Evolutionary conservation across 441 rosid species (phyloP), one percentile per base, ranked within the genome.

Genomic region (Pelargonium fulgidum): DNA sequence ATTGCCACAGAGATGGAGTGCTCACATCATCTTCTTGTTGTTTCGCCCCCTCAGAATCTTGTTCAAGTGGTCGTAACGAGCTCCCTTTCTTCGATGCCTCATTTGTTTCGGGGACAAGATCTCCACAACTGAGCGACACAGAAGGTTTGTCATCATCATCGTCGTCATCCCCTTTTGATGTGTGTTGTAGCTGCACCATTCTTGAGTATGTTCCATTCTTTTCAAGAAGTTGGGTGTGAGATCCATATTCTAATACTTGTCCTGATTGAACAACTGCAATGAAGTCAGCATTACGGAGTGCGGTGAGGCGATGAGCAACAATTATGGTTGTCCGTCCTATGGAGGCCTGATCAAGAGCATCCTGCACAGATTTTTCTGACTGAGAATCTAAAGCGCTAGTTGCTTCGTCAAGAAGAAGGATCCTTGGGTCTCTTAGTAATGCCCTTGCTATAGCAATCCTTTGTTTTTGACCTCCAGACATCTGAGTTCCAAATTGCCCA

Each of bases 401-500:
- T 20, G 79, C 81, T 65, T 75, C 81, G 2, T 79, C 79, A 0
- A 69, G 81, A 5, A 79, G 78, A 10, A 77, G 76, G 33, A 81
- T 16, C 58, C 66, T 61, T 3, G 78, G 81, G 65, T 75, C 59
- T 48, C 74, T 75, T 44, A 72, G 7, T 58, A 79, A 19, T 48
- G 82, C 78, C 66, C 79, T 75, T n/a, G 81, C 79, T 4, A 77
- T 77, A 17, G 76, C 59, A 36, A 68, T 77, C 74, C 81, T 76
- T 67, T 76, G 77, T 62, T 81, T 78, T 65, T 76, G 82, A 48
- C 75, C 79, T 50, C 58, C 70, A 0, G 78, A 77, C 76, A 70
- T 72, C 65, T 79, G 81, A 68, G 39, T 63, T 42, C 81, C 85
- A 26, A 64, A 3, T 47, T 75, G 72, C 62, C 79, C 81, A 9